Conservation (phyloP, 176 grass and related monocot genomes). For the Bothriochloa decipiens region DNA sequence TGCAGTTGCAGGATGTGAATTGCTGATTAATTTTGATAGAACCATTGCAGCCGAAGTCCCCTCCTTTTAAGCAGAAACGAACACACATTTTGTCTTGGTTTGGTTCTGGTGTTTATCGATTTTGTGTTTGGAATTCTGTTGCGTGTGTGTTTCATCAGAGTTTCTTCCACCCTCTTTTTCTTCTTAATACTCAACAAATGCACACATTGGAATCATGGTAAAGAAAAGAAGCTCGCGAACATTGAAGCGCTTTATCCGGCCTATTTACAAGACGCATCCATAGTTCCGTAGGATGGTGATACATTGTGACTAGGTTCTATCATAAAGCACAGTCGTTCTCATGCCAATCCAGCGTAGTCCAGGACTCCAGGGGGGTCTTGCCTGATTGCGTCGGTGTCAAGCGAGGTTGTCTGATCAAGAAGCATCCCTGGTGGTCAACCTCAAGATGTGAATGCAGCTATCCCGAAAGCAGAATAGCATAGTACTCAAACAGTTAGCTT, state of each 20-base stretch:
- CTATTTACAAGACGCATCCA: constrained; percentile 51
- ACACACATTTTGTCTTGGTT: neutral
- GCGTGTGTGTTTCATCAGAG: neutral
- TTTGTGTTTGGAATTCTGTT: neutral
- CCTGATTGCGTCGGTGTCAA: constrained; percentile 7
- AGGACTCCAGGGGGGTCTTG: neutral
- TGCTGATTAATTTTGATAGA: too few relatives aligned
- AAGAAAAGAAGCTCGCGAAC: constrained; percentile 22
- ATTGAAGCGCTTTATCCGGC: constrained; percentile 41
- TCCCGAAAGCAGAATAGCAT: neutral
- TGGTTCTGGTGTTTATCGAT: neutral
- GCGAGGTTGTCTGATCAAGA: neutral
- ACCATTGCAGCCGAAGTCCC: too few relatives aligned
- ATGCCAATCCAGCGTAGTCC: constrained; percentile 6
- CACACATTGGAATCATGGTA: constrained; percentile 6
- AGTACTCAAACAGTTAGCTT: neutral
- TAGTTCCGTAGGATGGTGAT: constrained; percentile 29
- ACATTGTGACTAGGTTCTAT: constrained; percentile 14
- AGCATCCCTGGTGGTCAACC: constrained; percentile 19
- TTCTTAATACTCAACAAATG: neutral
- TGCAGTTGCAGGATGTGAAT: too few relatives aligned
- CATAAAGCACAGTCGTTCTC: neutral
- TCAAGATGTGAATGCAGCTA: constrained; percentile 8
- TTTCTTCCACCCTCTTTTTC: neutral
- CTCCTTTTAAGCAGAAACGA: neutral